Percentiles rank a stretch among this genome's conserved stretches.
These are phyloP conservation scores for Globisporangium nagaii DNA, from an alignment of 352 stramenopile species.

Conservation along the genomic window DNA sequence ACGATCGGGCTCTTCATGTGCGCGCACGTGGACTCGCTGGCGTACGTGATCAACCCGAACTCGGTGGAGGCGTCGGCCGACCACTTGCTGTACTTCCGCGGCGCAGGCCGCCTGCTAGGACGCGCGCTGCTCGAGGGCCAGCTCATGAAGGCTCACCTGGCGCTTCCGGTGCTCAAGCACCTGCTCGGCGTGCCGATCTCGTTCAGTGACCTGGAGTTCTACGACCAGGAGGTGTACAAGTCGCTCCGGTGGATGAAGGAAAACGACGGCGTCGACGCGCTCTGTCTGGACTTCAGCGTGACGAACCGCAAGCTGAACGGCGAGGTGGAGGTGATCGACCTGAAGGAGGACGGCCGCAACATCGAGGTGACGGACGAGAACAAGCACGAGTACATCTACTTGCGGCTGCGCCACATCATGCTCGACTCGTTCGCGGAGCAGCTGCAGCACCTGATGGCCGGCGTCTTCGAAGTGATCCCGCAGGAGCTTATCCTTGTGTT, in stretches of 20 bases:
- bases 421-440: slow-evolving; percentile 93
- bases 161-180: slow-evolving; percentile 81
- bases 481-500: slow-evolving; percentile 82
- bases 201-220: slow-evolving; percentile 87
- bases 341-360: slow-evolving; percentile 79
- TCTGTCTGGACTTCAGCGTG: slow-evolving; percentile 79
- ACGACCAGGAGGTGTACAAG: slow-evolving; percentile 85
- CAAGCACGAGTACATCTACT: slow-evolving; percentile 95
- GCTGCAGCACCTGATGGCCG: slow-evolving; percentile 86
- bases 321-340: slow-evolving; percentile 73
- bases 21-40: slow-evolving; percentile 69
- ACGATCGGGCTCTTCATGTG: slow-evolving; percentile 86
- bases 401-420: slow-evolving; percentile 94
- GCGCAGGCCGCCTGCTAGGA: slow-evolving; percentile 91
- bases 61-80: slow-evolving; percentile 84
- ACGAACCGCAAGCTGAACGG: slow-evolving; percentile 73
- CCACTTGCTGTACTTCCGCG: slow-evolving; percentile 97
- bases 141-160: slow-evolving; percentile 80
- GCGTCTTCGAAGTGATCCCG: slow-evolving; percentile 97
- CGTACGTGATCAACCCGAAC: slow-evolving; percentile 82
- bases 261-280: slow-evolving; percentile 70
- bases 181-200: slow-evolving; percentile 82
- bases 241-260: slow-evolving; percentile 83
- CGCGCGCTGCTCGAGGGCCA: slow-evolving; percentile 96
- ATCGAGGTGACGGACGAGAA: slow-evolving; percentile 95